Evolutionary conservation across 106 monocot genomes (phyloP).

Genomic region (Gastrodia elata): DNA sequence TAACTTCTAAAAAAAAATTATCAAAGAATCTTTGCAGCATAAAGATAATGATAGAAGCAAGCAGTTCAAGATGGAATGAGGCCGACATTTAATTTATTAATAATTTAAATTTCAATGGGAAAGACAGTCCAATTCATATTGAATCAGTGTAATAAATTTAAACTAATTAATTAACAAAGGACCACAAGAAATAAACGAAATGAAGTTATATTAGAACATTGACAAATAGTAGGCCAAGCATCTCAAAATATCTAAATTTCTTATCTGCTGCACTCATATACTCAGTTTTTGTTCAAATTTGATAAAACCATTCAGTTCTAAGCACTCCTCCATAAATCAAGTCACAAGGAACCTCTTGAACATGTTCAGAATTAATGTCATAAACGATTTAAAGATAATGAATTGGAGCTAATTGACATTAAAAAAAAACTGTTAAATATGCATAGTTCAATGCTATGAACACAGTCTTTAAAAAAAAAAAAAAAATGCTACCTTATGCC

Average conservation of each 20-base stretch:
- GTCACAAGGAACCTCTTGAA: no score
- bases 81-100: not conserved
- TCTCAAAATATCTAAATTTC: not conserved
- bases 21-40: not conserved
- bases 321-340: no score
- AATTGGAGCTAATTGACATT: no score
- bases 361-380: no score
- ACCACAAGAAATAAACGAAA: not conserved
- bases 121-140: not conserved
- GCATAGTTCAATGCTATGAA: no score
- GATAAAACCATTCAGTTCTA: no score
- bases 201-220: not conserved
- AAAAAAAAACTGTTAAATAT: no score
- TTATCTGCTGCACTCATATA: slow-evolving; percentile 12
- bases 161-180: not conserved
- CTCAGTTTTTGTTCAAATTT: no score
- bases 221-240: not conserved
- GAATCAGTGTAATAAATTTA: not conserved
- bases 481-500: no score
- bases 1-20: not conserved
- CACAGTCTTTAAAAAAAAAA: no score
- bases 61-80: not conserved
- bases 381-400: no score
- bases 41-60: not conserved
- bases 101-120: not conserved